phyloP scores from a whole-genome alignment of 140 eudicot species.

The Eryngium alpinum region DNA sequence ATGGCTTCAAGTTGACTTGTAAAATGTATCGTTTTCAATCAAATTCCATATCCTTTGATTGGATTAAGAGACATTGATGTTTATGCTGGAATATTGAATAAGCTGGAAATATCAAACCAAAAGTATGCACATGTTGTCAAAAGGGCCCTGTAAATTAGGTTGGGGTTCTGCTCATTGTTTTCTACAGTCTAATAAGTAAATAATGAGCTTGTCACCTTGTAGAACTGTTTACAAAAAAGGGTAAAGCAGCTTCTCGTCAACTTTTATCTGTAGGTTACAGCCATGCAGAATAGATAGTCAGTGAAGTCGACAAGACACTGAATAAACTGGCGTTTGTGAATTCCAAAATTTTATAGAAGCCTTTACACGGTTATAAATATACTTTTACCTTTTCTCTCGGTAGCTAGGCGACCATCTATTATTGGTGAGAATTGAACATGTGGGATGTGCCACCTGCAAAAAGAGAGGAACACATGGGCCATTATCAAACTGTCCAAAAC shows the following conservation, averaged over 20 bases:
- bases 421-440: not conserved
- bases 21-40: not conserved
- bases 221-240: no score
- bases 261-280: not conserved
- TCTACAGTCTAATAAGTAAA: no score
- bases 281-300: not conserved
- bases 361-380: not conserved
- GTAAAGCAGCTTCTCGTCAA: not conserved
- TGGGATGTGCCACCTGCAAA: not conserved
- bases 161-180: not conserved
- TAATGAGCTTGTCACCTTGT: no score
- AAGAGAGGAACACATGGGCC: not conserved
- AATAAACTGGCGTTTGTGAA: not conserved
- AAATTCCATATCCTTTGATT: not conserved
- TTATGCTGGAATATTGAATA: not conserved
- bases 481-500: not conserved
- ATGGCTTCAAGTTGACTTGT: conserved; percentile 1
- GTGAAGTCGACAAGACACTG: not conserved
- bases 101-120: not conserved
- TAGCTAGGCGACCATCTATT: not conserved
- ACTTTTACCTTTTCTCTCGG: not conserved
- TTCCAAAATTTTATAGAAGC: not conserved
- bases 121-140: not conserved
- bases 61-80: not conserved
- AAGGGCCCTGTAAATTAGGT: not conserved